Base-by-base conservation (phyloP, 1,139 yeast genomes). In the Blastobotrys illinoisensis region DNA sequence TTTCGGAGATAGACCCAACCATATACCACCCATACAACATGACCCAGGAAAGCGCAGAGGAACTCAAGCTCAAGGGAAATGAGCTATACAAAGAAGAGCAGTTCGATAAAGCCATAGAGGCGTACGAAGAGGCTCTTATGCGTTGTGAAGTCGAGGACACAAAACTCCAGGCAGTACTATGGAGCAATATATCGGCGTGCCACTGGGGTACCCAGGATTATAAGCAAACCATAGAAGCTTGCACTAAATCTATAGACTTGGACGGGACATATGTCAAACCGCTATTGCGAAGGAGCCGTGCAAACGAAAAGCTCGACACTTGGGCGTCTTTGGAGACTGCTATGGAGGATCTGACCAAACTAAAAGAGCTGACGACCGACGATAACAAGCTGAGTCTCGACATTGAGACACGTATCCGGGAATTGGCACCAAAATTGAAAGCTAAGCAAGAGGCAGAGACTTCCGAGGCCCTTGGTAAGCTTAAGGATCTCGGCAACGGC, bases 141-240 rank as follows among this genome's bases (percentile, higher is more conserved):
- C 56, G 53, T 5, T 62, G 66, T 47, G 67, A 68, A 1, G 53
- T 48, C 5, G 58, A 61, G 14, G 47, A 46, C 16, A 81, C 80
- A 59, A 71, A 77, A 1, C 63, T 70, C n/a, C 80, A 83, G 56
- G 83, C 91, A 0, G 78, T 88, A 26, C 83, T 81, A 62, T 85
- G 73, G 67, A 82, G 91, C 18, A 88, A 88, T 68, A 74, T 93
- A 60, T 91, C 95, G 0, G 90, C 88, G 60, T 90, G 85, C 9
- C 83, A 86, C 58, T 78, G 86, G 62, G 83, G 85, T 65, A 67
- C 83, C 58, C 95, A 87, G 61, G 81, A 82, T 61, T 87, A 85
- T 70, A 91, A 91, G 5, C 76, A 79, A 53, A 87, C 93, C 1
- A 80, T 87, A 3, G 74, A 71, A 16, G 90, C 86, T 64, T 82